Evolutionary conservation across 139 green algal genomes (phyloP), one percentile per base, ranked within the genome.

Genomic region (Gonium pectorale): DNA sequence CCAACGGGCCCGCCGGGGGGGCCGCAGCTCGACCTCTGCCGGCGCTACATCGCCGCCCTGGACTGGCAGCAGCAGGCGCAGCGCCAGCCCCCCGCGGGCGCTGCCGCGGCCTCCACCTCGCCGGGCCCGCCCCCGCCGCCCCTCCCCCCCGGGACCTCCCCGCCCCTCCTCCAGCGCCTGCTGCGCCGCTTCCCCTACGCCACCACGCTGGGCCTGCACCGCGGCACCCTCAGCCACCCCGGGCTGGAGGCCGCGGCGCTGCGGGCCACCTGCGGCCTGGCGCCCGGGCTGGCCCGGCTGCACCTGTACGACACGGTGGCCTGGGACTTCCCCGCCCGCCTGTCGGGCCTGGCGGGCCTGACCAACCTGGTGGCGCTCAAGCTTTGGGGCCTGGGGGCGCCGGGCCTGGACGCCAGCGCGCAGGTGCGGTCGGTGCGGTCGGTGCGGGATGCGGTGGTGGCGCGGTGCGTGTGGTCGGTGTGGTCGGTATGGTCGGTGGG

Each of bases 321-420:
- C 15, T 82, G 75, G 75, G 75, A 82, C 60, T 82, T 72, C 75
- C 75, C 75, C 6, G 41, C 46, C 59, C n/a, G 44, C 29, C 59
- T 82, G 40, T 31, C 59, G 38, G 49, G 49, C 56, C 60, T 82
- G 29, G 59, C 33, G 8, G 7, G 2, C 56, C 29, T 82, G 11
- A 82, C 75, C n/a, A 40, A 72, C 15, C 75, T 82, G 41, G 56
- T 68, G 41, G n/a, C 75, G 41, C 75, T 82, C 17, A 82, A 82
- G 75, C 75, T 82, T 27, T 82, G 75, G 59, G 44, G 60, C 21
- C 75, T 82, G 59, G 75, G 75, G 13, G 75, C 75, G 41, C 75
- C 75, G 41, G 75, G 75, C 17, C 75, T 82, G 75, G 75, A 82
- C 40, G 2, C 41, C 26, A 82, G 75, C 56, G 75, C 75, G 27